These are phyloP conservation scores for Panicum hallii DNA, from an alignment of 202 grass and related monocot species.

Conservation along the genomic window DNA sequence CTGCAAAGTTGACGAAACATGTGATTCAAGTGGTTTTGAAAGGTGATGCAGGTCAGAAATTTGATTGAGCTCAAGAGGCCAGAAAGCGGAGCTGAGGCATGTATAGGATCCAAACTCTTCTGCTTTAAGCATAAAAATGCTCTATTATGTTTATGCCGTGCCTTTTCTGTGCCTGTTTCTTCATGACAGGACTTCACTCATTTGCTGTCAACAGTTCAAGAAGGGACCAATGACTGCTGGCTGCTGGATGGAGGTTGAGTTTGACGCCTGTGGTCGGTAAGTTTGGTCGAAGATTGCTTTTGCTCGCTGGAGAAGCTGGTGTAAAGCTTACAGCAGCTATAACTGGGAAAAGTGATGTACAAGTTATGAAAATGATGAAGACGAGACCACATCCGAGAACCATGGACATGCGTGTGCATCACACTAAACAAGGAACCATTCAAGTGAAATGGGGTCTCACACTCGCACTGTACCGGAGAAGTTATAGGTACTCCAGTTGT, in stretches of 20 bases:
- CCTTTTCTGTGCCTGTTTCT: constrained; percentile 31
- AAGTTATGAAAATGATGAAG: constrained; percentile 2
- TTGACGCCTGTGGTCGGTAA: constrained; percentile 36
- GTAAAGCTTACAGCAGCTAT: not conserved
- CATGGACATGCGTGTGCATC: not conserved
- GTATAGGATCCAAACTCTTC: constrained; percentile 33
- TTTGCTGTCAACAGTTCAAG: constrained; percentile 46
- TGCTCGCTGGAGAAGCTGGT: constrained; percentile 34
- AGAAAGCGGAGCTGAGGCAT: constrained; percentile 57
- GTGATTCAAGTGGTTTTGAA: constrained; percentile 55
- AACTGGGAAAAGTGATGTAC: not conserved
- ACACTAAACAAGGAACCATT: not conserved
- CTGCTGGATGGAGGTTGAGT: constrained; percentile 28
- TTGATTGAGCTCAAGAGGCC: constrained; percentile 35
- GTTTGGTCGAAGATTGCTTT: constrained; percentile 28
- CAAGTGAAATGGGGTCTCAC: not conserved
- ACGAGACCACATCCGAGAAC: not conserved
- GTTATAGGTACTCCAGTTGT: not conserved
- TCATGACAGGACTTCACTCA: constrained; percentile 51
- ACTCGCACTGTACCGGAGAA: not conserved
- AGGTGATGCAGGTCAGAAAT: constrained; percentile 59
- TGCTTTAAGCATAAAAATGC: constrained; percentile 29
- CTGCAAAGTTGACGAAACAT: constrained; percentile 44
- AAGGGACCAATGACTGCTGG: constrained; percentile 22
- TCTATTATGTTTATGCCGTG: constrained; percentile 61